phyloP scores from a whole-genome alignment of 1,284 basidiomycete genomes.

The Cryptococcus sp. region DNA sequence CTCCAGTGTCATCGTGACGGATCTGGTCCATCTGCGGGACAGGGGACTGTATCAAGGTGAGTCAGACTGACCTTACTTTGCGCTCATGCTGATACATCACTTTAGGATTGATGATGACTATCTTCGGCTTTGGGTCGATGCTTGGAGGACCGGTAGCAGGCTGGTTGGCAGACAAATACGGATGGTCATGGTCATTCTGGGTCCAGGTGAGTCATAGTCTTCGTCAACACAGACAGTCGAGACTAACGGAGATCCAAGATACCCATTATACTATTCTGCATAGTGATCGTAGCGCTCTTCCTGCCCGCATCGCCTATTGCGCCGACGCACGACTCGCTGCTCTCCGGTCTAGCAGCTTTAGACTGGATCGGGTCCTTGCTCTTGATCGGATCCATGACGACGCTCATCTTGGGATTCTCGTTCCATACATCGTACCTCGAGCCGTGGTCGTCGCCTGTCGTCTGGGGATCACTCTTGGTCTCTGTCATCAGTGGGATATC shows the following conservation, averaged over 20 bases:
- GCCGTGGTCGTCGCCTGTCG: conserved; percentile 70
- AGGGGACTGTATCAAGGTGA: conserved; percentile 52
- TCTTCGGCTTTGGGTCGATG: conserved; percentile 49
- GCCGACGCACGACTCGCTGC: conserved; percentile 38
- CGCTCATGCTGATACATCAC: too few species aligned
- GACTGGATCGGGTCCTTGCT: conserved; percentile 53
- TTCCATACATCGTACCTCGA: conserved; percentile 80
- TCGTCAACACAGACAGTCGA: background rate
- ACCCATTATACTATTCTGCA: conserved; percentile 40
- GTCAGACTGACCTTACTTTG: background rate
- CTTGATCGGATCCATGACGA: conserved; percentile 70
- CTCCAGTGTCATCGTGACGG: conserved; percentile 51
- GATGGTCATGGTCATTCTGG: conserved; percentile 50
- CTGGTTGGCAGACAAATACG: conserved; percentile 44
- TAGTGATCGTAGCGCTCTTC: conserved; percentile 36
- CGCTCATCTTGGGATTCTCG: conserved; percentile 73
- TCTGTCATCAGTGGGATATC: conserved; percentile 59
- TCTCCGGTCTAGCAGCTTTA: conserved; percentile 36
- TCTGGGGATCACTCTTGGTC: conserved; percentile 65
- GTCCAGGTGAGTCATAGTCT: conserved; percentile 35
- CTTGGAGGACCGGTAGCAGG: conserved; percentile 51
- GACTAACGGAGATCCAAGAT: conserved; percentile 19
- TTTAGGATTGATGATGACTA: conserved; percentile 49
- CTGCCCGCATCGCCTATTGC: conserved; percentile 41
- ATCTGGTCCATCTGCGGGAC: conserved; percentile 50